Evolutionary conservation across 2,329 filamentous ascomycete genomes (phyloP), one percentile per base, ranked within the genome.

Genomic region (Dactylonectria estremocensis): DNA sequence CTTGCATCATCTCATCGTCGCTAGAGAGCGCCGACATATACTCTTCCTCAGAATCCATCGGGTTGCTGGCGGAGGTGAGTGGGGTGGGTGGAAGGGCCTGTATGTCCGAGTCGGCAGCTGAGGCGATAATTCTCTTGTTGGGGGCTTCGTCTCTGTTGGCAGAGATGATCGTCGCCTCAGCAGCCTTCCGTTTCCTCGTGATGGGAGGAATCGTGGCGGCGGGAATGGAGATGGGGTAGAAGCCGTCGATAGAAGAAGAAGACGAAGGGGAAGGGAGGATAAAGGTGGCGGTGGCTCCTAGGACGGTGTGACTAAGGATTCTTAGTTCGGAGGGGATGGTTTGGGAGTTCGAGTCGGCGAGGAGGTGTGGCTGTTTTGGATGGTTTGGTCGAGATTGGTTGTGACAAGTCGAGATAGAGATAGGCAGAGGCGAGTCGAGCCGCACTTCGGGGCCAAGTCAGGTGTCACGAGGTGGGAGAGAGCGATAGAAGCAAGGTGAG

Each of bases 11-110:
- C 71, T 93, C 91, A 62, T 92, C 91, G 48, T 91, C 92, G 72
- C 77, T 97, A 48, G 93, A 95, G 75, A 91, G 87, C 78, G 91
- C 90, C 75, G 93, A 97, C 88, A 96, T 92, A 81, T 95, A 95
- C 68, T 98, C 95, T 77, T 98, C 95, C 76, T 98, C 95, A 9
- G 95, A 98, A 84, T 97, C 95, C 95, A 98, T 98, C 71, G 85
- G 89, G 80, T 84, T 84, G 58, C 83, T 86, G 22, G 78, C 78
- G n/a, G 80, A 83, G 55, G 89, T 91, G 66, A 87, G 80, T 31
- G 89, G 87, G 5, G 88, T 89, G 16, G 88, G 88, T 22, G 90
- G 89, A 46, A 88, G 87, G 49, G 84, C 83, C 64, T 71, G 72
- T 33, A 73, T 73, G 37, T 73, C 74, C 52, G 73, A 70, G 43